phyloP scores from a whole-genome alignment of 345 rosid genomes.

The Salix dunnii region DNA sequence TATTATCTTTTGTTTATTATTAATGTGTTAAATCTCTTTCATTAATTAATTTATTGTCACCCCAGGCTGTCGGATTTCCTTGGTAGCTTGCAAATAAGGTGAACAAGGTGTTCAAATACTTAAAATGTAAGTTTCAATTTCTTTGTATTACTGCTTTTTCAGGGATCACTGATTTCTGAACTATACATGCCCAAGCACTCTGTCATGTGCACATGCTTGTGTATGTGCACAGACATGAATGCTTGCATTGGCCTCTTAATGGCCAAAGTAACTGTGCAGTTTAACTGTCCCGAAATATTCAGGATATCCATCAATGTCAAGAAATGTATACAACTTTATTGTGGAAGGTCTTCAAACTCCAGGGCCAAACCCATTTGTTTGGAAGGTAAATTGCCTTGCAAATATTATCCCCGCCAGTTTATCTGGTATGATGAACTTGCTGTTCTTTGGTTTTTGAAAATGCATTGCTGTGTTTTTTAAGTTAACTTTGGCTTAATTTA shows the following conservation, averaged over 20 bases:
- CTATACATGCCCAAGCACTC: neutral
- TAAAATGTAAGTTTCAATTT: conserved; percentile 6
- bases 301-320: conserved; percentile 5
- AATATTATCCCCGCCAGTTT: neutral
- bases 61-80: conserved; percentile 75
- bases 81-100: conserved; percentile 38
- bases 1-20: neutral
- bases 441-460: neutral
- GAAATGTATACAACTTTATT: conserved; percentile 2
- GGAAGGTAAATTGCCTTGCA: neutral
- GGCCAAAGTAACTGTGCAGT: neutral
- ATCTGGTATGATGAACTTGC: neutral
- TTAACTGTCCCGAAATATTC: neutral
- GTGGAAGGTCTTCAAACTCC: conserved; percentile 6
- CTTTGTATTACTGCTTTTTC: neutral
- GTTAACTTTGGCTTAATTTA: neutral
- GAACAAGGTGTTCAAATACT: neutral
- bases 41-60: neutral
- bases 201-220: neutral
- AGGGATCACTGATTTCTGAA: neutral
- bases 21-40: neutral
- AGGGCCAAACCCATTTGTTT: neutral
- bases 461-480: neutral
- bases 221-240: neutral
- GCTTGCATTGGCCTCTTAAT: neutral